phyloP scores from a whole-genome alignment of 108 stramenopile species.

The Mediolabrus comicus region DNA sequence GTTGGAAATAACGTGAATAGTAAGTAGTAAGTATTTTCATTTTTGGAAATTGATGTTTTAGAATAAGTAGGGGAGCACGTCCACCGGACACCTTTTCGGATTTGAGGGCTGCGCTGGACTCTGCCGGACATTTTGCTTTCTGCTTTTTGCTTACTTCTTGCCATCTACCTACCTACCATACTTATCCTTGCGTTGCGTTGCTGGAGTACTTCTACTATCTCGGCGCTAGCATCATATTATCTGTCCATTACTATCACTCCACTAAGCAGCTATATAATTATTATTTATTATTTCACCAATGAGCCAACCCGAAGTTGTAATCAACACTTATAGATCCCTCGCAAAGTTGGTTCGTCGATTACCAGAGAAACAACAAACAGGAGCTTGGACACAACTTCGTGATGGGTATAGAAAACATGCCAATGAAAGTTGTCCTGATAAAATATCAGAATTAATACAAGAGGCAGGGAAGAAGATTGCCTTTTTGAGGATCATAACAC shows the following conservation, averaged over 20 bases:
- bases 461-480: constrained; percentile 68
- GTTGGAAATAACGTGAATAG: neutral
- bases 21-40: neutral
- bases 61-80: no score
- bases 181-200: no score
- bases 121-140: no score
- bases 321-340: constrained; percentile 55
- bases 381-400: constrained; percentile 55
- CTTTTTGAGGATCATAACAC: constrained; percentile 74
- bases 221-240: no score
- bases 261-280: no score
- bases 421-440: constrained; percentile 31
- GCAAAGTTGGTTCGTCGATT: constrained; percentile 51
- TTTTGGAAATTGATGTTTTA: no score
- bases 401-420: constrained; percentile 47
- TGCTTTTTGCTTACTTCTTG: no score
- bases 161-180: no score
- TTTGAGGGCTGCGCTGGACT: no score
- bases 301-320: constrained; percentile 27
- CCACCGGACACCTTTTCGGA: no score
- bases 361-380: constrained; percentile 49
- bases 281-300: neutral
- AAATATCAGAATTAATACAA: constrained; percentile 52
- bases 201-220: no score
- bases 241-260: neutral